These are phyloP conservation scores for Melampsora americana DNA, from an alignment of 1,284 basidiomycete genomes.

Conservation along the genomic window DNA sequence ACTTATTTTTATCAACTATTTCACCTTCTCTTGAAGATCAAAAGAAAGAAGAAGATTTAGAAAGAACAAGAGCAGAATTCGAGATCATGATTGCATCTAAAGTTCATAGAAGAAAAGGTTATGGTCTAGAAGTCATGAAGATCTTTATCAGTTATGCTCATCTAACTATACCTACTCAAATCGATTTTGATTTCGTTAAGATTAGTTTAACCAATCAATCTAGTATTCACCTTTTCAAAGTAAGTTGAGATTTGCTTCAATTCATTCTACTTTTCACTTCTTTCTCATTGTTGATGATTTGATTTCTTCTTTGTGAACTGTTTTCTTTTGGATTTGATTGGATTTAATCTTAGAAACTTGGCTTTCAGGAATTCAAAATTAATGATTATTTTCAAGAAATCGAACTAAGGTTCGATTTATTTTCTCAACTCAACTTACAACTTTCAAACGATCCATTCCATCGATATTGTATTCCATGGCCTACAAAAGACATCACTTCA, in stretches of 20 bases:
- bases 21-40: conserved; percentile 51
- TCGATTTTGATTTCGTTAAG: conserved; percentile 50
- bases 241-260: too few relatives aligned
- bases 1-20: conserved; percentile 70
- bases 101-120: conserved; percentile 46
- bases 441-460: too few relatives aligned
- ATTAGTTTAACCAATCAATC: conserved; percentile 29
- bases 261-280: conserved; percentile 43
- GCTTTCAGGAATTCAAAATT: conserved; percentile 64
- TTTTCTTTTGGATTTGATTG: conserved; percentile 59
- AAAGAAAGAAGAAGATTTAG: conserved; percentile 52
- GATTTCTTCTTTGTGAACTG: too few relatives aligned
- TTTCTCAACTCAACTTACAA: too few relatives aligned
- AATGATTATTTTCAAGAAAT: conserved; percentile 72
- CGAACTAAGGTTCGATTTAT: conserved; percentile 61
- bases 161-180: conserved; percentile 49
- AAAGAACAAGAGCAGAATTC: conserved; percentile 61
- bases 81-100: conserved; percentile 79
- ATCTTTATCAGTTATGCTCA: conserved; percentile 21
- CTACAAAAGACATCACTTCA: too few relatives aligned
- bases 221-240: conserved; percentile 55
- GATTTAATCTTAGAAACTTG: conserved; percentile 67
- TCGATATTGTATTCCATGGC: too few relatives aligned
- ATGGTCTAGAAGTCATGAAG: conserved; percentile 15
- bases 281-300: conserved; percentile 43